Conservation (phyloP, 495 filamentous ascomycete genomes). For the Clavariopsis aquatica region DNA sequence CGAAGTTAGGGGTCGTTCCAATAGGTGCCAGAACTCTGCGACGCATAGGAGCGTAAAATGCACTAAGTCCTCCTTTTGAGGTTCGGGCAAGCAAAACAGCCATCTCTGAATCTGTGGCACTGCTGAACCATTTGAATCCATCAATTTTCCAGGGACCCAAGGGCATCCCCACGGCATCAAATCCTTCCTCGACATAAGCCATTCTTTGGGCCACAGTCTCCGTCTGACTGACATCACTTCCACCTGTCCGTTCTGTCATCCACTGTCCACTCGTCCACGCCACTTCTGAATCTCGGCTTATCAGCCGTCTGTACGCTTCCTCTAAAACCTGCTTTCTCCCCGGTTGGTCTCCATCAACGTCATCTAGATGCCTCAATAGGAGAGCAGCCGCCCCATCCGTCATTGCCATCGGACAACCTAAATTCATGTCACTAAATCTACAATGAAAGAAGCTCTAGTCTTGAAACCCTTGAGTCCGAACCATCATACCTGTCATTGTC, state of each 20-base stretch:
- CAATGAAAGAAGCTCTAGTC: too few relatives aligned
- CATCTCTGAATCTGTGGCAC: conserved; percentile 71
- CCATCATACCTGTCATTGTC: conserved; percentile 52
- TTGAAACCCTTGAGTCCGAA: not conserved
- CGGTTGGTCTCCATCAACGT: conserved; percentile 29
- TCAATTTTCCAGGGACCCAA: conserved; percentile 63
- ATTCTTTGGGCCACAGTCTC: conserved; percentile 61
- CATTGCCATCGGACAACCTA: conserved; percentile 66
- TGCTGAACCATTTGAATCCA: conserved; percentile 79
- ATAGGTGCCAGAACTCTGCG: conserved; percentile 44
- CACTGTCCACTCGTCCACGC: conserved; percentile 80
- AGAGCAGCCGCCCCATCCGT: conserved; percentile 69
- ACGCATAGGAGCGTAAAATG: conserved; percentile 68
- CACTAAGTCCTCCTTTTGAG: conserved; percentile 53
- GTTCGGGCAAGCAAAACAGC: conserved; percentile 71
- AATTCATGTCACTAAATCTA: not conserved
- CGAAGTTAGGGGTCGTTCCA: conserved; percentile 35
- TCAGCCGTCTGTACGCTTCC: conserved; percentile 53
- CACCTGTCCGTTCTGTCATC: conserved; percentile 82
- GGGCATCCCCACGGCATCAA: conserved; percentile 46
- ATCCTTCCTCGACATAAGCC: conserved; percentile 31
- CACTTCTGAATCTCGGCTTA: conserved; percentile 56
- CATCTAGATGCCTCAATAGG: conserved; percentile 54
- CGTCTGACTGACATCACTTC: conserved; percentile 70
- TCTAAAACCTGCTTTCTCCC: conserved; percentile 51